Evolutionary conservation across 2,329 filamentous ascomycete genomes (phyloP).

Genomic region (Alternaria rosae): DNA sequence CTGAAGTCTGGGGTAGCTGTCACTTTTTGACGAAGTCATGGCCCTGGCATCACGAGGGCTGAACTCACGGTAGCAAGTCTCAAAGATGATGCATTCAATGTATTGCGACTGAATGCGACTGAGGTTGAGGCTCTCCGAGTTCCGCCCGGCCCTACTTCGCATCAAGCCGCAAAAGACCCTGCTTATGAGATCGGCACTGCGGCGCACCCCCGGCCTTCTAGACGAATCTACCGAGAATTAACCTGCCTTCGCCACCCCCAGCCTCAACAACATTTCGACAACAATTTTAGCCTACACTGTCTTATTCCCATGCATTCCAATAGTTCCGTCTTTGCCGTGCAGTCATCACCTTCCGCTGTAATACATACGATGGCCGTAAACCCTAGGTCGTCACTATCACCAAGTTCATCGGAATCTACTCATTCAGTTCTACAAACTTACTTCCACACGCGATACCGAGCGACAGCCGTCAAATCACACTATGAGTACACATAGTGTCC

Average conservation of each 20-base stretch:
- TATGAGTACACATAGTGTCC: no score
- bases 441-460: no score
- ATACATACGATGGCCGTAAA: no score
- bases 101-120: background rate
- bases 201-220: constrained; percentile 15
- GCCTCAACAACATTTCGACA: constrained; percentile 2
- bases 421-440: no score
- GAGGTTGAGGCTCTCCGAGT: constrained; percentile 1
- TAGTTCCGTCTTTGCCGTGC: no score
- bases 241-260: constrained; percentile 15
- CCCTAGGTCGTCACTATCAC: no score
- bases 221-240: constrained; percentile 12
- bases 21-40: background rate
- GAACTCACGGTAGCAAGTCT: no score
- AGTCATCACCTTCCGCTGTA: no score
- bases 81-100: background rate
- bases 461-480: no score
- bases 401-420: no score
- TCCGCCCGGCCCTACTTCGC: constrained; percentile 7
- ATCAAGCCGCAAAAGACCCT: constrained; percentile 2
- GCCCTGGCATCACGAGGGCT: background rate
- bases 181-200: constrained; percentile 13
- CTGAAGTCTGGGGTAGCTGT: constrained; percentile 6
- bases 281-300: no score
- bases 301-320: no score